Evolutionary conservation across 371 early-diverging fungal species (phyloP).

Genomic region (Apophysomyces variabilis): DNA sequence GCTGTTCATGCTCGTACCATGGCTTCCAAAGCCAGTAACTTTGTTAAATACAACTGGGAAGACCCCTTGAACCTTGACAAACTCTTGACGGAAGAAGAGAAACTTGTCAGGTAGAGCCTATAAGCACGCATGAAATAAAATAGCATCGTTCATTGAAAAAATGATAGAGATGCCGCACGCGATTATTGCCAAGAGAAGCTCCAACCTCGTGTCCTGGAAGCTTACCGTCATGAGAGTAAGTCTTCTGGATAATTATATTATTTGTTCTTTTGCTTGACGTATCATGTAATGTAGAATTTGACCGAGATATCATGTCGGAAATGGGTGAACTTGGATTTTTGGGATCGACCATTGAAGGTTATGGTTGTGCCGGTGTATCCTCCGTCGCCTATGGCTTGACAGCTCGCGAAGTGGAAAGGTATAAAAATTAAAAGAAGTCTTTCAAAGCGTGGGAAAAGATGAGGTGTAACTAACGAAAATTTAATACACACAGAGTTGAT

Average conservation of each 20-base stretch:
- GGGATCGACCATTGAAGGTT: slow-evolving; percentile 96
- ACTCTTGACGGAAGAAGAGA: slow-evolving; percentile 90
- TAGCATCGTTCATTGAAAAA: not conserved
- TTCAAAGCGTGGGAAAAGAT: not conserved
- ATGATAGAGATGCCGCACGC: slow-evolving; percentile 76
- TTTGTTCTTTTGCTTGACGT: not conserved
- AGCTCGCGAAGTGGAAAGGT: slow-evolving; percentile 95
- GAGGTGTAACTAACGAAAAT: not conserved
- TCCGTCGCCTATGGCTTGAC: slow-evolving; percentile 96
- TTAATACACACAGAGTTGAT: slow-evolving; percentile 71
- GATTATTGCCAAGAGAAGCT: slow-evolving; percentile 91
- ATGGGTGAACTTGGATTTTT: slow-evolving; percentile 96
- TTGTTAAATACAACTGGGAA: slow-evolving; percentile 91
- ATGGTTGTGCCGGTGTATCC: slow-evolving; percentile 97
- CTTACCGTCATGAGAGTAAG: slow-evolving; percentile 87
- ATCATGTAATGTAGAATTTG: slow-evolving; percentile 63
- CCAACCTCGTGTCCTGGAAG: slow-evolving; percentile 83
- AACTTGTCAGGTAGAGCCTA: slow-evolving; percentile 66
- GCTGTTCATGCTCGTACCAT: slow-evolving; percentile 37
- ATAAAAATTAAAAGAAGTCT: slow-evolving; percentile 3
- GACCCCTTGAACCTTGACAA: slow-evolving; percentile 89
- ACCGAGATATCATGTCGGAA: slow-evolving; percentile 89
- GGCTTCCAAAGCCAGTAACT: slow-evolving; percentile 55
- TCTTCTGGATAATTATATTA: not conserved
- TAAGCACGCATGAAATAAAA: too few relatives aligned